These are phyloP conservation scores for Effrenium voratum DNA, from an alignment of 73 alveolate genomes.

Conservation along the genomic window DNA sequence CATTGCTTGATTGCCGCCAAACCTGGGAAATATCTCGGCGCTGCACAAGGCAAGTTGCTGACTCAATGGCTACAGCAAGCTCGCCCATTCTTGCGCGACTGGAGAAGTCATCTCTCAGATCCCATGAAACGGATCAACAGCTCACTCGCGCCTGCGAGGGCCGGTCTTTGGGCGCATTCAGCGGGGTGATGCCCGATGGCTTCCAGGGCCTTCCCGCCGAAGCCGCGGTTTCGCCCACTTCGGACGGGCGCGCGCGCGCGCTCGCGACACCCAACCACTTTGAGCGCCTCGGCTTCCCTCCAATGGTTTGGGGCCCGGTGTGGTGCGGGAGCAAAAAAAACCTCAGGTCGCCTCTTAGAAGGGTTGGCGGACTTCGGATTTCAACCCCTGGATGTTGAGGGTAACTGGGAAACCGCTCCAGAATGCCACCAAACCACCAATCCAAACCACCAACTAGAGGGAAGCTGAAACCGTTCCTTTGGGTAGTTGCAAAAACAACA, in stretches of 20 bases:
- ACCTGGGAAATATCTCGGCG: too few species aligned
- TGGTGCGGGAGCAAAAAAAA: not conserved
- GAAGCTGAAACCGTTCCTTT: too few species aligned
- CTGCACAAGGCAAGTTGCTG: not conserved
- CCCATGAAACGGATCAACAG: not conserved
- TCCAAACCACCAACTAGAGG: too few species aligned
- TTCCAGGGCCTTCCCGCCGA: conserved; percentile 43
- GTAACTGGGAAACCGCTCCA: too few species aligned
- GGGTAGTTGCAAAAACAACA: too few species aligned
- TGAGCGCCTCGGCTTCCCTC: not conserved
- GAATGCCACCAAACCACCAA: too few species aligned
- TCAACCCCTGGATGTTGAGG: not conserved
- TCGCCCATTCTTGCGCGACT: not conserved
- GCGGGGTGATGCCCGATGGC: conserved; percentile 90
- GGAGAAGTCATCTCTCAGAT: not conserved
- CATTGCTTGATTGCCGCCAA: not conserved
- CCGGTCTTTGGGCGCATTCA: conserved; percentile 74
- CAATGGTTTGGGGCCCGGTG: not conserved
- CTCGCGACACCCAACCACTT: not conserved
- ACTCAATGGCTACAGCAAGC: not conserved
- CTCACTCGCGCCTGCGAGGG: conserved; percentile 19
- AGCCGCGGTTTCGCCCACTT: not conserved
- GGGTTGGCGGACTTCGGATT: not conserved
- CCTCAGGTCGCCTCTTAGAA: not conserved
- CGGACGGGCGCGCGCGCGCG: not conserved